Evolutionary conservation across 2,329 filamentous ascomycete genomes (phyloP).

Genomic region (Phialocephala subalpina): DNA sequence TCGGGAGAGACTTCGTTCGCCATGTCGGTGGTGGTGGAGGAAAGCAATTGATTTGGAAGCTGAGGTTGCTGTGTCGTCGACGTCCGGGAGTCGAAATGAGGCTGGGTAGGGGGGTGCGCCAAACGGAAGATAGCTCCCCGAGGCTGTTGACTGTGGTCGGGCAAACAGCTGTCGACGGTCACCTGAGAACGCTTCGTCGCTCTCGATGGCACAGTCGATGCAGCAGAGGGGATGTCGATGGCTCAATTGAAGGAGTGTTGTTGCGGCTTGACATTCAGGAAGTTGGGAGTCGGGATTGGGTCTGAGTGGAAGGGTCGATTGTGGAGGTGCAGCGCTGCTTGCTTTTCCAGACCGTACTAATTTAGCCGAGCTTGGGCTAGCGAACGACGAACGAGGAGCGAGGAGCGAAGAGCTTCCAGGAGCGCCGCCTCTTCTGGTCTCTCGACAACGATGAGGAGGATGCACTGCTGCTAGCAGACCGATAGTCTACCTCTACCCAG

Average conservation of each 20-base stretch:
- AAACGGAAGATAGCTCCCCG: slow-evolving; percentile 39
- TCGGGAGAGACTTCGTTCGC: slow-evolving; percentile 71
- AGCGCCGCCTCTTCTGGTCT: too few relatives aligned
- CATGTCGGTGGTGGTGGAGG: slow-evolving; percentile 37
- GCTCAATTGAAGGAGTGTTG: slow-evolving; percentile 6
- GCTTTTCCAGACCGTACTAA: slow-evolving; percentile 1
- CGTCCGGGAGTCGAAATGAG: slow-evolving; percentile 26
- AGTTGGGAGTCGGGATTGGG: slow-evolving; percentile 8
- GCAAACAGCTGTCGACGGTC: slow-evolving; percentile 3
- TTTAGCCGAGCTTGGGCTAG: not conserved
- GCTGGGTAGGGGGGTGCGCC: slow-evolving; percentile 36
- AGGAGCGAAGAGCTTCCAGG: too few relatives aligned
- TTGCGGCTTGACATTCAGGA: not conserved
- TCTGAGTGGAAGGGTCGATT: slow-evolving; percentile 3
- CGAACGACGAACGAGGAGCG: too few relatives aligned
- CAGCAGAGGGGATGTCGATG: slow-evolving; percentile 1
- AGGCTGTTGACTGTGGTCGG: slow-evolving; percentile 26
- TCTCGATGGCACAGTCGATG: slow-evolving; percentile 1
- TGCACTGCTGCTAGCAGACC: too few relatives aligned
- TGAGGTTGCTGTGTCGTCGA: slow-evolving; percentile 21
- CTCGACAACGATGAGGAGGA: too few relatives aligned
- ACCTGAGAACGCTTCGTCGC: not conserved
- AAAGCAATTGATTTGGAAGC: slow-evolving; percentile 32
- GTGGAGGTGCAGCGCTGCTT: slow-evolving; percentile 9
- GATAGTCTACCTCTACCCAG: too few relatives aligned